Evolutionary conservation across 164 flowering plant species (phyloP).

Genomic region (Sextonia rubra): DNA sequence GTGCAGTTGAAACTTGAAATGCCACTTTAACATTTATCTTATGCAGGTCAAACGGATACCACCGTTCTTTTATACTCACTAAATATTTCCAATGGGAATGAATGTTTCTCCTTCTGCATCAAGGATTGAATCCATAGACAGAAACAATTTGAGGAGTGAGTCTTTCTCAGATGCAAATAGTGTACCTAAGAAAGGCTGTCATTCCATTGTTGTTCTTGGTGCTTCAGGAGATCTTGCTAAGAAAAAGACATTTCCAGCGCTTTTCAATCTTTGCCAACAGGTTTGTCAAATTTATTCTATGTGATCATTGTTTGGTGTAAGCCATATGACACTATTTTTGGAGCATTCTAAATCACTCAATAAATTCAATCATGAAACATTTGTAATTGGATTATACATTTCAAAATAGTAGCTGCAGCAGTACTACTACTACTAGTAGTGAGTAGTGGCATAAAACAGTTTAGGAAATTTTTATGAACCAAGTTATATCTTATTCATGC

Average conservation of each 20-base stretch:
- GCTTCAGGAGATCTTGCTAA: slow-evolving; percentile 99
- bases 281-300: slow-evolving; percentile 23
- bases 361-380: neutral
- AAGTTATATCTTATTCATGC: too few relatives aligned
- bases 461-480: too few relatives aligned
- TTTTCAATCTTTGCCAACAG: slow-evolving; percentile 84
- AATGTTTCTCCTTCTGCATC: neutral
- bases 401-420: too few relatives aligned
- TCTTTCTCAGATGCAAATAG: slow-evolving; percentile 29
- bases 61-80: neutral
- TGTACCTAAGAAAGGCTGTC: slow-evolving; percentile 64
- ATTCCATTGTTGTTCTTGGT: slow-evolving; percentile 85
- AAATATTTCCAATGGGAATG: neutral
- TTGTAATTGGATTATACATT: too few relatives aligned
- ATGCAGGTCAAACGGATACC: neutral
- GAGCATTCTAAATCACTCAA: neutral
- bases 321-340: neutral
- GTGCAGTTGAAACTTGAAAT: neutral
- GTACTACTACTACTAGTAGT: too few relatives aligned
- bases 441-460: too few relatives aligned
- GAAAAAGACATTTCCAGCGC: slow-evolving; percentile 98
- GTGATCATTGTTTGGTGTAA: neutral
- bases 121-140: neutral
- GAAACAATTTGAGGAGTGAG: slow-evolving; percentile 32
- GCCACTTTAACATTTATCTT: neutral